Base-by-base conservation (phyloP, 202 grass and related monocot genomes). In the Musa balbisiana region DNA sequence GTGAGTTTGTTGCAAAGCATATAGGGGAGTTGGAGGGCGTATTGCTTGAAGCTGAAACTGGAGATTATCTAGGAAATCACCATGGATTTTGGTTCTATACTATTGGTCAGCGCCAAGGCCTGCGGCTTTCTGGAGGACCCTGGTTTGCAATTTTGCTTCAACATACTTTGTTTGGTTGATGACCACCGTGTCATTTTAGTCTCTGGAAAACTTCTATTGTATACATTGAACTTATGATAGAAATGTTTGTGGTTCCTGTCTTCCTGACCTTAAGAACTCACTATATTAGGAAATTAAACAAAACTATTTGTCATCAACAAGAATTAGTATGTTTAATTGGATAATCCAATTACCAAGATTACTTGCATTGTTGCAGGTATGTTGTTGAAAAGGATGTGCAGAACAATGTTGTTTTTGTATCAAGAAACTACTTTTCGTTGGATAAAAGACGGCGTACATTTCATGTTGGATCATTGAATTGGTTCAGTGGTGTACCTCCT, bases 11-110 rank as follows among this genome's bases (percentile, higher is more conserved):
- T 89, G 89, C 83, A 83, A 90, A 78, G 73, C 91, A 92, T 70
- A 90, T 99, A 73, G 91, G 95, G 62, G 91, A 99, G 78, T 85
- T 83, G 83, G 87, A 94, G 49, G 95, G 95, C 63, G 50, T 90
- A 74, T 75, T 99, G 53, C 53, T 99, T 67, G 95, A 99, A 80
- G 95, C 95, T 67, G 95, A 99, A 68, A 94, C 95, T 22, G 95
- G 95, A 77, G 87, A 92, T 88, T 94, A 94, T 85, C 78, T 99
- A 83, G 91, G 95, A 82, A 90, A 73, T 19, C 95, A 94, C 53
- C 74, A 54, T 55, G 95, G 89, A 11, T 94, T 99, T 88, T 99
- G 95, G 95, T 99, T 99, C 76, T 99, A 99, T 75, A 94, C 89
- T 55, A 94, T 92, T 80, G 95, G 95, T 88, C 95, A 94, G 53